Evolutionary conservation across 352 stramenopile species (phyloP).

Genomic region (Stephanocyclus meneghinianus): DNA sequence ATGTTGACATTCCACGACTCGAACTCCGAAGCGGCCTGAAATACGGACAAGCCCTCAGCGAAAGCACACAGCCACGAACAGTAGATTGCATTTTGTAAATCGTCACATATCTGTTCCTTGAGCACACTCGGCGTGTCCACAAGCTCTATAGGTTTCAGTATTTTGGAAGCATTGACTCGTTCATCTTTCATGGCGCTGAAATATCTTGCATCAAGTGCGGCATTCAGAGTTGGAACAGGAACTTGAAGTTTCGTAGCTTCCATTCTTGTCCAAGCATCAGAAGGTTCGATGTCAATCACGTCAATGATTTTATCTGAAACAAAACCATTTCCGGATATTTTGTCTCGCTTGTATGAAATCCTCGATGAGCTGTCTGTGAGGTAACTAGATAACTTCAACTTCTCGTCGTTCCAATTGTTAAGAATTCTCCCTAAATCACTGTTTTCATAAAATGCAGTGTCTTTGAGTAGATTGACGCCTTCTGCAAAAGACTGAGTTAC

Average conservation of each 20-base stretch:
- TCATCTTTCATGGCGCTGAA: constrained; percentile 51
- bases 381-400: constrained; percentile 18
- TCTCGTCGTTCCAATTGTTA: constrained; percentile 37
- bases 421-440: constrained; percentile 42
- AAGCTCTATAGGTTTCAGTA: constrained; percentile 29
- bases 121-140: constrained; percentile 44
- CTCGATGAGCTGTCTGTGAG: constrained; percentile 32
- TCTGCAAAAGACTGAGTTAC: constrained; percentile 38
- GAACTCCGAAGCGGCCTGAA: constrained; percentile 33
- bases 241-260: constrained; percentile 45
- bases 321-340: constrained; percentile 34
- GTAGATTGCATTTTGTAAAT: constrained; percentile 44
- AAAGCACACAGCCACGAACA: constrained; percentile 29
- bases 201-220: constrained; percentile 39
- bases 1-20: constrained; percentile 44
- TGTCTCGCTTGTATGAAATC: constrained; percentile 53
- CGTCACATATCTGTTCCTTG: constrained; percentile 48
- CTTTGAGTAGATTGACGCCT: constrained; percentile 24
- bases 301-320: constrained; percentile 51
- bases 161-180: constrained; percentile 33
- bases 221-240: constrained; percentile 41
- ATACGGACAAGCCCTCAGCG: constrained; percentile 42
- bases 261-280: constrained; percentile 46
- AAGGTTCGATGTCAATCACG: constrained; percentile 21
- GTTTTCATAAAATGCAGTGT: constrained; percentile 32